Evolutionary conservation across 495 filamentous ascomycete genomes (phyloP).

Genomic region (Hypoxylon crocopeplum): DNA sequence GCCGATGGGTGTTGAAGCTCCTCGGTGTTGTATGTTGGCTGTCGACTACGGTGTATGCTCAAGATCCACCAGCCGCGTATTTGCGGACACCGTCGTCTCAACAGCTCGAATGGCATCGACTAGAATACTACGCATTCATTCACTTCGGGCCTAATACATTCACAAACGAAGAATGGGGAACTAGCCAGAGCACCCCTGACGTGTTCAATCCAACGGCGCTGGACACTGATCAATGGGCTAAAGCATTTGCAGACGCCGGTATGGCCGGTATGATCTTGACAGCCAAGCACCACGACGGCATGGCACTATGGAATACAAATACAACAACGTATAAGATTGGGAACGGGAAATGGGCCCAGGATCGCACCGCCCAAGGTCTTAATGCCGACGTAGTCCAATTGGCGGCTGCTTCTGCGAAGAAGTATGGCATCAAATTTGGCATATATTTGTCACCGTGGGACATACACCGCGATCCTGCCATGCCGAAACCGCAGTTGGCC

Average conservation of each 20-base stretch:
- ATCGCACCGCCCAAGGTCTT: conserved; percentile 22
- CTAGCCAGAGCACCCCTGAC: conserved; percentile 33
- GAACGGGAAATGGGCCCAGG: conserved; percentile 32
- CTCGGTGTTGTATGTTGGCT: conserved; percentile 1
- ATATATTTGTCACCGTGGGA: conserved; percentile 41
- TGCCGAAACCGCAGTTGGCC: conserved; percentile 27
- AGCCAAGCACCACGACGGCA: conserved; percentile 40
- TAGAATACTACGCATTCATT: conserved; percentile 39
- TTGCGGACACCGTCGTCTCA: conserved; percentile 23
- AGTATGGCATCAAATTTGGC: conserved; percentile 38
- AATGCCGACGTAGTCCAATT: conserved; percentile 35
- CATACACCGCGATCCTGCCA: conserved; percentile 38
- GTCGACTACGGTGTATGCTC: background rate
- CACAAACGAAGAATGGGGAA: conserved; percentile 39
- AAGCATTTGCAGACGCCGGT: conserved; percentile 36
- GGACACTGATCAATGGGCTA: conserved; percentile 41
- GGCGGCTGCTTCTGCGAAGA: conserved; percentile 37
- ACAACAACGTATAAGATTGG: conserved; percentile 39
- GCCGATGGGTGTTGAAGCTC: conserved; percentile 5
- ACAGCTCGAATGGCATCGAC: conserved; percentile 37
- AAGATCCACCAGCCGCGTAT: conserved; percentile 32
- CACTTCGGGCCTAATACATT: conserved; percentile 42
- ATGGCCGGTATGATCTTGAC: conserved; percentile 41
- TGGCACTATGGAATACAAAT: conserved; percentile 38
- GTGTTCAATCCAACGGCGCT: conserved; percentile 34